Base-by-base conservation (phyloP, 768 basidiomycete genomes). In the Suillus decipiens region DNA sequence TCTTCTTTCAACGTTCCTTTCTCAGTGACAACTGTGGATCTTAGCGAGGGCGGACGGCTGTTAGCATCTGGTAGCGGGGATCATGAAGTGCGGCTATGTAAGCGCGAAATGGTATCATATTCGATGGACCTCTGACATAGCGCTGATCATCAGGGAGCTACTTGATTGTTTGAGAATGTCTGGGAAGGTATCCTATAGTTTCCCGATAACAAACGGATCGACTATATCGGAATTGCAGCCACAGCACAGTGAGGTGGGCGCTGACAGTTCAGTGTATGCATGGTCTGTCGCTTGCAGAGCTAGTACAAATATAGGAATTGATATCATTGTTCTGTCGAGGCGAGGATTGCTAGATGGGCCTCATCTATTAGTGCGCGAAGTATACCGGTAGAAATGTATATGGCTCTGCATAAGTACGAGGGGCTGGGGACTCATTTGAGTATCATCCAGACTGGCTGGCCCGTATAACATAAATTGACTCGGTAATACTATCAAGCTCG, bases 1-100 rank as follows among this genome's bases (percentile, higher is more conserved):
- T 66, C 19, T 28, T 57, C 9, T 39, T 37, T 28, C 9, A 39
- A 56, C 28, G 28, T 28, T 41, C 24, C 56, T 12, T 57, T 57
- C 37, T 28, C 24, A 57, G 56, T 57, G 24, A 57, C 56, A 2
- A 57, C 56, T 31, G 56, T 90, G 71, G 88, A 90, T 66, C 78
- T 90, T 62, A 85, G 85, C 62, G 84, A 84, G 7, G 80, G 80
- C 31, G 87, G 86, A 22, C 84, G 82, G 45, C 75, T 86, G 61
- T 75, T 90, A 51, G 89, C 89, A 14, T 88, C 87, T 5, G 89
- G 89, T 31, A 86, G 84, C 68, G 89, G 89, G 6, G 89, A 90
- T 73, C 88, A 85, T 79, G 82, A 84, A 70, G 89, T 89, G 48
- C 79, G 87, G 75, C 85, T 90, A 78, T 90, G 88, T 85, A 63